Evolutionary conservation across 805 yeast genomes (phyloP), one percentile per base, ranked within the genome.

Genomic region (Suhomyces emberorum): DNA sequence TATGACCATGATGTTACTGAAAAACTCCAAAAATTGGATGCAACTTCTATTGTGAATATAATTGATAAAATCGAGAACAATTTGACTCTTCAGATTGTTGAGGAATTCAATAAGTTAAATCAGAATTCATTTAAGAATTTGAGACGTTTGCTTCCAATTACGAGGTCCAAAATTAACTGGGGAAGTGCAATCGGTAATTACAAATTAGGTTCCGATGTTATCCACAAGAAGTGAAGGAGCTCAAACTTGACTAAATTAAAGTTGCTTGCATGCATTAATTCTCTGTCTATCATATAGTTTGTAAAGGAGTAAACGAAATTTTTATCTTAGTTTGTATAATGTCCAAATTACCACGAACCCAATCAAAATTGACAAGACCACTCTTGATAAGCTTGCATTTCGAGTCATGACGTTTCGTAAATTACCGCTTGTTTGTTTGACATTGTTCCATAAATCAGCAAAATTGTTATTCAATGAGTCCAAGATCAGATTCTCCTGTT

Each of bases 141-240:
- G 49, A 77, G 98, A 64, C 81, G 98, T 61, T 87, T 87, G 57
- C 70, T 91, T 44, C 98, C 98, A 6, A 81, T 91, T 15, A 91
- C 95, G 15, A 76, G 96, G 55, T 76, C 95, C 12, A 88, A 84
- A 57, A 83, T 91, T 52, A 86, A 87, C 57, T 91, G 98, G 98
- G 96, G 95, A 20, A 85, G 78, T 54, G 87, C 96, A 8, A 86
- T 88, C 49, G 95, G 95, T 12, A 85, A 81, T 55, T 89, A 89
- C 63, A 77, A 87, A 52, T 68, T 91, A 29, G 98, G 98, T 12
- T 80, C 79, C 46, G 89, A 84, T 54, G 88, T 81, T 22, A 81
- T 66, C 15, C 61, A 65, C 42, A 56, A 59, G 38, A 46, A 52
- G 27, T 48, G 45, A 34, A n/a, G n/a, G n/a, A n/a, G n/a, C n/a